Evolutionary conservation across 2,329 filamentous ascomycete genomes (phyloP), one percentile per base, ranked within the genome.

Genomic region (Sarocladiaceae sp.): DNA sequence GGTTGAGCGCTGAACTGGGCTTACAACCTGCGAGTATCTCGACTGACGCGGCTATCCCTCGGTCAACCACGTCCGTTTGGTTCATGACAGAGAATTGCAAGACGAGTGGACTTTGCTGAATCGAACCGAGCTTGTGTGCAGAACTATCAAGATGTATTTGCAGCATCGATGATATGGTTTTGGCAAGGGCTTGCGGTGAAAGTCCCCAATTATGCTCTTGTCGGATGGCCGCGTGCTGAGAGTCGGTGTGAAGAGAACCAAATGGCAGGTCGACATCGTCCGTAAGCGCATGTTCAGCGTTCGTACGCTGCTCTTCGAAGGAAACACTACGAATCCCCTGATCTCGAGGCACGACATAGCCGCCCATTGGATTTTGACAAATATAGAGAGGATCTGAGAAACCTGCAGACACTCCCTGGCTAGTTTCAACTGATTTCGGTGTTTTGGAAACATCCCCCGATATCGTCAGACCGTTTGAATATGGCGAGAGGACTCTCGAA

Each of bases 71-170:
- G 1, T 64, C 59, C 36, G 60, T 61, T 3, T 70, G 58, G 2
- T 72, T 62, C 57, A 79, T 68, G 15, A 56, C 56, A 52, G 64
- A 65, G 17, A 81, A 64, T 47, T 70, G 67, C 10, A 62, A 58
- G 22, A 70, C 73, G 10, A 81, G 60, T 15, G 65, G 57, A 51
- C 77, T 80, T 22, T 68, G 64, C 13, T 59, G 58, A 23, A 75
- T 54, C 22, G 66, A 57, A 15, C 64, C 61, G 11, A 79, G 62
- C 55, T 76, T 80, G 28, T 62, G 53, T 54, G 71, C 60, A 1
- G 78, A 79, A 1, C 64, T 69, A 7, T 66, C 60, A 26, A 79
- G 63, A 51, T 80, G 77, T 55, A 74, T 64, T 31, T 72, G 64
- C 22, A 82, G 61, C 4, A 72, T 61, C 49, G 74, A 71, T 71